Evolutionary conservation across 1,139 yeast genomes (phyloP), one percentile per base, ranked within the genome.

Genomic region (Meyerozyma carpophila): DNA sequence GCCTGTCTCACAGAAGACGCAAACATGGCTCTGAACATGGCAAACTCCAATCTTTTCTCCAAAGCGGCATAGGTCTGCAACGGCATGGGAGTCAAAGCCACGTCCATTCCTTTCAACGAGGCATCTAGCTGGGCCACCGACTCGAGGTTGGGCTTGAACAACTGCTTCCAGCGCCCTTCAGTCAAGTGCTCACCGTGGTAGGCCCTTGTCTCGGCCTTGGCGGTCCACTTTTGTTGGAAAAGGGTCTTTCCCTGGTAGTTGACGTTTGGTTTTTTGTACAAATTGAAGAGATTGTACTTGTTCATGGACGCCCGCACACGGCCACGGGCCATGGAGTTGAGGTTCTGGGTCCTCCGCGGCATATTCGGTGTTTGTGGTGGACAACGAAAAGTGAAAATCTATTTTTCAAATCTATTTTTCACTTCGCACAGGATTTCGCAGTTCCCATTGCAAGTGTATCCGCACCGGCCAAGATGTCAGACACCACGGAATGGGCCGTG

Each of bases 1-100:
- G 98, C 96, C 65, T 93, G 98, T 73, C 97, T 82, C 7, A 89
- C 81, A 7, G 96, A 87, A 6, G 96, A 80, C 4, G 98, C 96
- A 70, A 93, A 91, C 85, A 93, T 76, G 32, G 97, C 75, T 64
- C 98, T 81, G 68, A 88, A 93, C 10, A 93, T 58, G 1, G 97
- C 97, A 59, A 84, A 79, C 61, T 93, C 98, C 36, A 93, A 75
- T 59, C 98, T 75, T 61, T 84, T 85, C 62, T 93, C 98, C 49
- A 94, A 70, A 4, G 83, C 82, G 5, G 95, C 96, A 65, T 75
- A 93, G 1, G 97, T 85, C 66, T 93, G 98, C 57, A 90, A 65
- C 40, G 89, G 81, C 68, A 87, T 79, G 9, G 98, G 98, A 1
- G 93, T 84, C 40, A 72, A 70, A n/a, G 66, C 69, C 14, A 74